Evolutionary conservation across 495 filamentous ascomycete species (phyloP).

Genomic region (Aspergillus steynii): DNA sequence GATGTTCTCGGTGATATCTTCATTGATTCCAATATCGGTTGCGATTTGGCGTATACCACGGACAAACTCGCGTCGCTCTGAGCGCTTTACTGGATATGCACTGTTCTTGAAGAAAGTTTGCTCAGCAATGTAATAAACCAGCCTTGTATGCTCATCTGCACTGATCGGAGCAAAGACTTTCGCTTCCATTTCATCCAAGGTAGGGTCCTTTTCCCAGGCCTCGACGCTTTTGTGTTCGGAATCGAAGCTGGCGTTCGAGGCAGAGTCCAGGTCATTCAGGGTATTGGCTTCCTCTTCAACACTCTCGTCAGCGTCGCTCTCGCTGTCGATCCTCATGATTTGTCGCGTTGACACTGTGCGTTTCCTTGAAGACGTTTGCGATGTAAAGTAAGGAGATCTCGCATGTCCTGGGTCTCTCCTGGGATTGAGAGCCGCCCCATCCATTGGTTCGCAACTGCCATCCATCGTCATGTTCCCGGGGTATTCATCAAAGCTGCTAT

Average conservation of each 20-base stretch:
- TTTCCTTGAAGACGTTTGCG: not conserved
- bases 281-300: not conserved
- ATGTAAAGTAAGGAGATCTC: conserved; percentile 8
- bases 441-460: conserved; percentile 1
- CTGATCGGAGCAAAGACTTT: conserved; percentile 22
- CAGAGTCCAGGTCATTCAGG: not conserved
- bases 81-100: conserved; percentile 19
- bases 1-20: conserved; percentile 10
- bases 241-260: not conserved
- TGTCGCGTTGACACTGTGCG: not conserved
- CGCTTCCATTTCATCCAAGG: conserved; percentile 16
- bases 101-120: conserved; percentile 25
- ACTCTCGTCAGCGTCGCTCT: not conserved
- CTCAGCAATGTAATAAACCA: conserved; percentile 21
- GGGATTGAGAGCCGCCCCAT: not conserved
- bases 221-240: conserved; percentile 3
- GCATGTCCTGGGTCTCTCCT: not conserved
- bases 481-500: conserved; percentile 20
- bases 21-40: conserved; percentile 14
- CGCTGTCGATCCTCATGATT: not conserved
- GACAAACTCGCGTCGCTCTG: conserved; percentile 24
- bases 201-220: not conserved
- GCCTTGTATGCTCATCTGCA: conserved; percentile 5
- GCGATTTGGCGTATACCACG: conserved; percentile 19
- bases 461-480: conserved; percentile 5